Conservation (phyloP, 371 early-diverging fungal species). For the Lichtheimia hyalospora region DNA sequence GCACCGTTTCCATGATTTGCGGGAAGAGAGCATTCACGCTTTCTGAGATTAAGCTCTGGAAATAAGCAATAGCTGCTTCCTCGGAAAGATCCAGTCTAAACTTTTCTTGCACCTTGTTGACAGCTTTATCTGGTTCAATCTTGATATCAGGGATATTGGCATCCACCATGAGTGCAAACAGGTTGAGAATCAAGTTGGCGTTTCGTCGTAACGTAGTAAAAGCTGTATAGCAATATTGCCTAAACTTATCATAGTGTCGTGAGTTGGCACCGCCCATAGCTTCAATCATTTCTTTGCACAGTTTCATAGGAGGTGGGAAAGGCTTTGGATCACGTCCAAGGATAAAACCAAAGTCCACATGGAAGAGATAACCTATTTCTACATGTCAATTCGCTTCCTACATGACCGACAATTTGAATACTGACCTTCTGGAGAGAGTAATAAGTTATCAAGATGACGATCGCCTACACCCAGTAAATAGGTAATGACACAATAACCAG, state of each 20-base stretch:
- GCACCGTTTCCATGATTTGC: slow-evolving; percentile 96
- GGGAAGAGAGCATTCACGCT: slow-evolving; percentile 94
- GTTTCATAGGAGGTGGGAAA: slow-evolving; percentile 98
- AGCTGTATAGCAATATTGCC: slow-evolving; percentile 89
- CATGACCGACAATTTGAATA: neutral
- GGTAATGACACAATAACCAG: slow-evolving; percentile 98
- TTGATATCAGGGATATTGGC: slow-evolving; percentile 95
- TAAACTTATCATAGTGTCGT: slow-evolving; percentile 82
- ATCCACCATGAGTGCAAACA: slow-evolving; percentile 94
- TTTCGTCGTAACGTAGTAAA: slow-evolving; percentile 90
- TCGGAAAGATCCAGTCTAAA: slow-evolving; percentile 91
- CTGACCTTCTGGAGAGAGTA: slow-evolving; percentile 83
- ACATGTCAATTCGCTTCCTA: too few species aligned
- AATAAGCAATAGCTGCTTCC: slow-evolving; percentile 92
- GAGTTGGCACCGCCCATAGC: slow-evolving; percentile 94
- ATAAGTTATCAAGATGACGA: slow-evolving; percentile 95
- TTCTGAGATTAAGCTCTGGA: slow-evolving; percentile 90
- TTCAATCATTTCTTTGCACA: slow-evolving; percentile 98
- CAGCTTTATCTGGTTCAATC: slow-evolving; percentile 95
- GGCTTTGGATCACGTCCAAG: slow-evolving; percentile 98
- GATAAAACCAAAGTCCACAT: slow-evolving; percentile 98
- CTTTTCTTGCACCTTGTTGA: slow-evolving; percentile 92
- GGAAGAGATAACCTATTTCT: slow-evolving; percentile 83
- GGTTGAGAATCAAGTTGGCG: slow-evolving; percentile 91
- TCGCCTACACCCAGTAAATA: slow-evolving; percentile 99